Base-by-base conservation (phyloP, 2,329 filamentous ascomycete species). In the Epichloe scottii region DNA sequence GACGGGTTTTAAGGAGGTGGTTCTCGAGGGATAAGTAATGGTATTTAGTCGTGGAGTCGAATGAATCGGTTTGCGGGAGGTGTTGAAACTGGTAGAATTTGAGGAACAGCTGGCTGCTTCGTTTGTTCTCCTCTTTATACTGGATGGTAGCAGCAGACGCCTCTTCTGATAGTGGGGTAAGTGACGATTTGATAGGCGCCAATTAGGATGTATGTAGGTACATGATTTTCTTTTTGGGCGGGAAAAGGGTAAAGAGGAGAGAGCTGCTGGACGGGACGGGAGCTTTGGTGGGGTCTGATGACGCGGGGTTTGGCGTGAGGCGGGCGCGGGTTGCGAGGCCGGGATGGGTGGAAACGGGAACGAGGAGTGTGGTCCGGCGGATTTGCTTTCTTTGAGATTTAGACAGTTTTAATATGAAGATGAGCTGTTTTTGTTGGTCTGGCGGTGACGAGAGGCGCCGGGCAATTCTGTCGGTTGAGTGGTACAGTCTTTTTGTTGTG, bases 231-330 rank as follows among this genome's bases (percentile, higher is more conserved):
- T 21, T 11, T 10, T 30, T 30, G 10, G 26, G 26, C 26, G 26
- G 8, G 8, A 30, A 30, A 30, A 30, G 26, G 8, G 26, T 4
- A 8, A 23, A 8, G 10, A n/a, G 17, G 39, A 17, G 39, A 17
- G 19, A 26, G 46, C 46, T 39, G 46, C 17, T 43, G 14, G 15
- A 14, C 26, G 39, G 34, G 17, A 37, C 48, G 33, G 34, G 47
- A 52, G 53, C 47, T 49, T 51, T 42, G 54, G 56, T 60, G 59
- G 62, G 62, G 60, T 56, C 52, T 40, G 58, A 60, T 64, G 62
- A 64, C 60, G 58, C 61, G 47, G 47, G 47, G 49, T 14, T 30
- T 30, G 26, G 26, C 26, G 8, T 30, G 26, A 30, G 26, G 8
- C 10, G 26, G 10, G 3, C 26, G 26, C 26, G 8, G 8, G 10